Percentiles rank a stretch among this genome's conserved stretches.
Evolutionary conservation across 169 alveolate genomes (phyloP).

Genomic region (Eimeria sp.): DNA sequence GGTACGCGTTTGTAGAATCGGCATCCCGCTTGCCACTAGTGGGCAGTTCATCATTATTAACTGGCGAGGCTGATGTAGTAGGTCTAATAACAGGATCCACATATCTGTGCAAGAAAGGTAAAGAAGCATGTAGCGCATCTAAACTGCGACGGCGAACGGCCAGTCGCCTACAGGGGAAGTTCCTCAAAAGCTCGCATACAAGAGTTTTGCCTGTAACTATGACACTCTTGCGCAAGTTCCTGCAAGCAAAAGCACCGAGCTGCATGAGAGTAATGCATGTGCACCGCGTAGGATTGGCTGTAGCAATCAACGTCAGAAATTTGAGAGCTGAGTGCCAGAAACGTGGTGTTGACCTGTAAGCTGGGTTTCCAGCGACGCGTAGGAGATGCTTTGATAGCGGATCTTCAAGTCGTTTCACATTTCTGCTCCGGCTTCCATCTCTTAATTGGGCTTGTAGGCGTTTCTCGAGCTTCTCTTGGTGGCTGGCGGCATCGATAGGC

Average conservation of each 20-base stretch:
- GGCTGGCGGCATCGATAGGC: conserved; percentile 9
- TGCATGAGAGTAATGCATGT: neutral
- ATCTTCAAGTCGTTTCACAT: conserved; percentile 61
- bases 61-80: neutral
- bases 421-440: conserved; percentile 62
- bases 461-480: conserved; percentile 27
- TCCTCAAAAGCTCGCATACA: conserved; percentile 65
- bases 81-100: neutral
- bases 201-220: conserved; percentile 72
- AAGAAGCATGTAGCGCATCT: conserved; percentile 28
- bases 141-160: conserved; percentile 36
- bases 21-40: neutral
- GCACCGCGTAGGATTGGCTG: neutral
- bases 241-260: neutral
- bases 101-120: neutral
- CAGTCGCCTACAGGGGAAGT: conserved; percentile 72
- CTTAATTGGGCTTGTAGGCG: conserved; percentile 66
- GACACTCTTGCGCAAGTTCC: conserved; percentile 75
- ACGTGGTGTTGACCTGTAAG: conserved; percentile 70
- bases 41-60: neutral
- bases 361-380: conserved; percentile 73
- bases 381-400: conserved; percentile 55
- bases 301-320: neutral
- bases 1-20: neutral
- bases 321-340: neutral